These are phyloP conservation scores for Trichoderma sp. DNA, from an alignment of 2,329 filamentous ascomycete species.

Conservation along the genomic window DNA sequence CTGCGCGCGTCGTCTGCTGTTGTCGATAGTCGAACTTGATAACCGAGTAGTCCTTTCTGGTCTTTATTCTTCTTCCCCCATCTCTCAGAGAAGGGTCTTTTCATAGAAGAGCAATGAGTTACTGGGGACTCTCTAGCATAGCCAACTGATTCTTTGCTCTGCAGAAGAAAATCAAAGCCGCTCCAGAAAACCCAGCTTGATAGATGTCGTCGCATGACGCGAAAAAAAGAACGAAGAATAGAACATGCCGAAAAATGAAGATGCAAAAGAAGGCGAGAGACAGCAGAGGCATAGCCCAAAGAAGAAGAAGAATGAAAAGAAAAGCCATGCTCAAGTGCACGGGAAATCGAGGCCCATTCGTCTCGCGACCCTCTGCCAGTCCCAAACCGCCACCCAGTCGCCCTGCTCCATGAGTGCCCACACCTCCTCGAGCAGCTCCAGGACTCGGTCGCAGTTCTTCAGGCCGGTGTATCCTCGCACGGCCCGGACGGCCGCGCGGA, in stretches of 20 bases:
- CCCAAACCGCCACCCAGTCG: slow-evolving; percentile 63
- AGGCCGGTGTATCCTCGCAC: slow-evolving; percentile 63
- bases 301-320: no score
- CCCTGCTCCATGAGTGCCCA: slow-evolving; percentile 62
- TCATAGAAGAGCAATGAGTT: slow-evolving; percentile 7
- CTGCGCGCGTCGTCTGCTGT: not conserved
- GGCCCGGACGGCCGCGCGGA: slow-evolving; percentile 52
- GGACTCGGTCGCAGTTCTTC: slow-evolving; percentile 58
- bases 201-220: not conserved
- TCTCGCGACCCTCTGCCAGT: slow-evolving; percentile 62
- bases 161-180: not conserved
- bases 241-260: no score
- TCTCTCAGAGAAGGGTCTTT: not conserved
- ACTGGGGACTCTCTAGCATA: slow-evolving; percentile 10
- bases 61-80: not conserved
- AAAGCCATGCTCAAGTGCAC: slow-evolving; percentile 43
- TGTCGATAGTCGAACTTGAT: not conserved
- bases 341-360: slow-evolving; percentile 59
- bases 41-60: not conserved
- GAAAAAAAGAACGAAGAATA: not conserved
- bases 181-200: slow-evolving; percentile 1
- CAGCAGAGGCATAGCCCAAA: not conserved
- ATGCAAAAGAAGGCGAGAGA: not conserved
- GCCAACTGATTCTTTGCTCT: not conserved
- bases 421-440: slow-evolving; percentile 58